Base-by-base conservation (phyloP, 2,329 filamentous ascomycete genomes). In the Xylariaceae sp. region DNA sequence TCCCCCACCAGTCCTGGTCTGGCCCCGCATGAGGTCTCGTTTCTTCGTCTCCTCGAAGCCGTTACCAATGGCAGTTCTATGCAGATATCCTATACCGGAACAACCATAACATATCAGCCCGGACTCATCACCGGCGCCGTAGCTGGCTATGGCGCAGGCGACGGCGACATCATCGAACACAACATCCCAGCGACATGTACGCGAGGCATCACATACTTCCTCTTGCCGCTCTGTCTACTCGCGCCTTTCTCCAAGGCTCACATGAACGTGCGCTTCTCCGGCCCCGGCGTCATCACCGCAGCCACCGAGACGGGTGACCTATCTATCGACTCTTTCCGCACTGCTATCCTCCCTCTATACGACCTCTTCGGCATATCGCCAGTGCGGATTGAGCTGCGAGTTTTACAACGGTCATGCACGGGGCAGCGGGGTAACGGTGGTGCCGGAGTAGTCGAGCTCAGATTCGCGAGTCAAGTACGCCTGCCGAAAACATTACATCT, bases 11-110 rank as follows among this genome's bases (percentile, higher is more conserved):
- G 89, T 68, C 92, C 94, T 1, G 94, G 94, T 69, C 88, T 99
- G 57, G 88, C 90, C 56, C 88, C 91, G 53, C 89, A 96, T 78
- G 94, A 99, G 77, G 87, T 97, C 69, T 97, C 94, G 51, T 93
- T 99, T 75, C 83, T 99, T 37, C 92, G 94, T 59, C 88, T 99
- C 15, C 87, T 99, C 71, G 94, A 97, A 75, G 84, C 90, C 66
- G 82, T 99, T 69, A 99, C 94, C 71, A 99, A 99, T 80, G 94
- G 94, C 76, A 90, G 89, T 59, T 87, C 89, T 58, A 91, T 97
- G 77, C 92, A 97, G 71, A 96, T 99, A 67, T 96, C 92, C 9
- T 94, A 96, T 77, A 97, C 92, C 1, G 94, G 94, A 72, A 97
- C 94, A 0, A 92, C 91, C 1, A 84, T 99, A 58, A 88, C 92